Conservation (phyloP, 495 filamentous ascomycete species). For the Hypoxylon lenormandii region DNA sequence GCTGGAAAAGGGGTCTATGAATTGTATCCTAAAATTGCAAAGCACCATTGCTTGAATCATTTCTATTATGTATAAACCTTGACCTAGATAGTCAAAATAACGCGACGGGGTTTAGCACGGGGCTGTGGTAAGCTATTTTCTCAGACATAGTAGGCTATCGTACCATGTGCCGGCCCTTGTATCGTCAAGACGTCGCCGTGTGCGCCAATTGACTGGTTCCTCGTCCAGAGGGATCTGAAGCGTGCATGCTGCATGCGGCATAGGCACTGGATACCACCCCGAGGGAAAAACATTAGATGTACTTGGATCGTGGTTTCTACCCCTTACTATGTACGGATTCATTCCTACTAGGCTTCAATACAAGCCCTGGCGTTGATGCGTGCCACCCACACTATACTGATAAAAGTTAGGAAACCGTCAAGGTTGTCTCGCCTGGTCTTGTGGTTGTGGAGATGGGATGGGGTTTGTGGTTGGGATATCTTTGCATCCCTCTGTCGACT, state of each 20-base stretch:
- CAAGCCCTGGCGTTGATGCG: constrained; percentile 38
- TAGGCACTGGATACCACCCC: constrained; percentile 17
- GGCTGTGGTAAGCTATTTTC: constrained; percentile 5
- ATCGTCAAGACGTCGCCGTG: constrained; percentile 11
- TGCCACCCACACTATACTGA: constrained; percentile 44
- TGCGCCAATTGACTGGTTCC: constrained; percentile 29
- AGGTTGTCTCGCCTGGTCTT: constrained; percentile 36
- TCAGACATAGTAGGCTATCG: constrained; percentile 31
- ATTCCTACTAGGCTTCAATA: constrained; percentile 40
- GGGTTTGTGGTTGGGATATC: constrained; percentile 15
- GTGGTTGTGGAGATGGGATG: constrained; percentile 10
- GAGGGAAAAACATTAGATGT: constrained; percentile 1
- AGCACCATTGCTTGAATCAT: background rate
- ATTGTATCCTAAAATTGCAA: background rate
- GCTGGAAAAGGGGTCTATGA: no score
- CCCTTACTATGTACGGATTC: constrained; percentile 29
- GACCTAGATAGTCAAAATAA: constrained; percentile 16
- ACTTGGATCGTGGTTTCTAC: constrained; percentile 21
- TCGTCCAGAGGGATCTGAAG: constrained; percentile 31
- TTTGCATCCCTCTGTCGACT: constrained; percentile 19
- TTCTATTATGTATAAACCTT: constrained; percentile 1
- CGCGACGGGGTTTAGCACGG: constrained; percentile 19
- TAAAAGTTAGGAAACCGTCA: constrained; percentile 28
- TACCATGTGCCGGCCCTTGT: constrained; percentile 27
- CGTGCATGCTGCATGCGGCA: constrained; percentile 38